A percentile compares a stretch with the other conserved stretches of the same genome.
These are phyloP conservation scores for Clavulina sp. DNA, from an alignment of 768 basidiomycete genomes.

Conservation along the genomic window DNA sequence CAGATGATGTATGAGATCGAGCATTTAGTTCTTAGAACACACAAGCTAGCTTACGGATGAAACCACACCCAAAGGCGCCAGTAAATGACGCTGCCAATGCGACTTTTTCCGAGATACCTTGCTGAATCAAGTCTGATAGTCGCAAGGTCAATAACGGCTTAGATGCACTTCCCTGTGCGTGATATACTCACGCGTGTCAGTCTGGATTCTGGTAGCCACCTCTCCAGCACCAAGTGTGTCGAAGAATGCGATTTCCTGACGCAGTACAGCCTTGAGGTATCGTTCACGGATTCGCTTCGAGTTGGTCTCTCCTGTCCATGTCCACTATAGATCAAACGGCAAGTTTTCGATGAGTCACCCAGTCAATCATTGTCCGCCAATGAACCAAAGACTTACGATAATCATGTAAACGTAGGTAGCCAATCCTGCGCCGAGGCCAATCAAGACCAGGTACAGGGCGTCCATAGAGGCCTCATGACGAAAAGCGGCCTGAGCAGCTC, in stretches of 20 bases:
- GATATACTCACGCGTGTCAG: conserved; percentile 50
- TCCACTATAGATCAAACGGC: conserved; percentile 14
- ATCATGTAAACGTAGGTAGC: conserved; percentile 58
- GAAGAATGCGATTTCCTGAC: conserved; percentile 81
- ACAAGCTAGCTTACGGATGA: conserved; percentile 32
- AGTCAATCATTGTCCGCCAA: conserved; percentile 12
- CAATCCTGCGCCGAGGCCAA: conserved; percentile 57
- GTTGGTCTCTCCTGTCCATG: conserved; percentile 43
- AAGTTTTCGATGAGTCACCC: conserved; percentile 5
- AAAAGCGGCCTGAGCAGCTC: conserved; percentile 28
- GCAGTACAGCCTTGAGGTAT: conserved; percentile 63
- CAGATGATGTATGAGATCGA: too few species aligned
- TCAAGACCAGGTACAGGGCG: conserved; percentile 46
- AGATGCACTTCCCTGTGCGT: neutral
- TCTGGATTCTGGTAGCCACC: conserved; percentile 82
- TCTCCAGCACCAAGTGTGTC: conserved; percentile 87
- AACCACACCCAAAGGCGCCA: conserved; percentile 61
- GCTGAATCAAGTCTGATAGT: conserved; percentile 60
- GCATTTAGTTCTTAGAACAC: too few species aligned
- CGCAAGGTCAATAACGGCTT: too few species aligned
- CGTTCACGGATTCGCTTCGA: conserved; percentile 70
- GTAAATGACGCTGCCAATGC: conserved; percentile 47
- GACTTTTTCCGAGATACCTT: conserved; percentile 83
- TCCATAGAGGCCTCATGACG: conserved; percentile 33
- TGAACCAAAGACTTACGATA: too few species aligned